These are phyloP conservation scores for Alopecurus myosuroides DNA, from an alignment of 176 grass and related monocot genomes.

Conservation along the genomic window DNA sequence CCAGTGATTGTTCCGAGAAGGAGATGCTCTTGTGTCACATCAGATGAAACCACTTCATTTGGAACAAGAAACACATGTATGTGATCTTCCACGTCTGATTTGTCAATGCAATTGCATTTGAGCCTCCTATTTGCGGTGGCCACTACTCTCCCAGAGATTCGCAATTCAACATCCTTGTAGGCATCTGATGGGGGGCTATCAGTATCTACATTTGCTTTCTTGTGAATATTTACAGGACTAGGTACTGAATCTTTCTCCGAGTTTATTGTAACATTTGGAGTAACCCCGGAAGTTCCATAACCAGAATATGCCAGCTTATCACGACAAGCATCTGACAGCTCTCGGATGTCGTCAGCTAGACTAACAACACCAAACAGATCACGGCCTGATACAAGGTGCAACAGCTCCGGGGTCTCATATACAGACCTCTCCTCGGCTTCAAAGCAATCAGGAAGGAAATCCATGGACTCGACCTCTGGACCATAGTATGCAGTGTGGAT, in stretches of 20 bases:
- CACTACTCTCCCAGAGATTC: slow-evolving; percentile 68
- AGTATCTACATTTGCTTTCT: slow-evolving; percentile 15
- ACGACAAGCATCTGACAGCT: slow-evolving; percentile 43
- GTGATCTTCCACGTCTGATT: slow-evolving; percentile 52
- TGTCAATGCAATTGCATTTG: slow-evolving; percentile 63
- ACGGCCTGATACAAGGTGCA: slow-evolving; percentile 93
- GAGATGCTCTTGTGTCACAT: slow-evolving; percentile 25
- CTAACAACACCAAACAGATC: slow-evolving; percentile 83
- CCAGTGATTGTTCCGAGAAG: slow-evolving; percentile 77
- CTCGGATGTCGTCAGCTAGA: slow-evolving; percentile 32
- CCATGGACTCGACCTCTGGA: slow-evolving; percentile 61
- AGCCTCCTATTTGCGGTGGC: slow-evolving; percentile 63
- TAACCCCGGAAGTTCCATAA: slow-evolving; percentile 2
- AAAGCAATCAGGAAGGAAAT: slow-evolving; percentile 86
- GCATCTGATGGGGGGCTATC: slow-evolving; percentile 37
- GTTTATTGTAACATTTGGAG: slow-evolving; percentile 19
- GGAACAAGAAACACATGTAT: slow-evolving; percentile 80
- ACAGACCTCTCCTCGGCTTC: slow-evolving; percentile 93
- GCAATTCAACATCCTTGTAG: slow-evolving; percentile 78
- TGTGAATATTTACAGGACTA: slow-evolving; percentile 10
- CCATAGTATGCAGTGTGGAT: slow-evolving; percentile 85
- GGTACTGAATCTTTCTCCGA: slow-evolving; percentile 5
- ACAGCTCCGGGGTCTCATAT: slow-evolving; percentile 70
- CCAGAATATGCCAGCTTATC: slow-evolving; percentile 38
- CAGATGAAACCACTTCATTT: slow-evolving; percentile 33